These are phyloP conservation scores for Phoenix dactylifera DNA, from an alignment of 176 grass and related monocot genomes.

Conservation along the genomic window DNA sequence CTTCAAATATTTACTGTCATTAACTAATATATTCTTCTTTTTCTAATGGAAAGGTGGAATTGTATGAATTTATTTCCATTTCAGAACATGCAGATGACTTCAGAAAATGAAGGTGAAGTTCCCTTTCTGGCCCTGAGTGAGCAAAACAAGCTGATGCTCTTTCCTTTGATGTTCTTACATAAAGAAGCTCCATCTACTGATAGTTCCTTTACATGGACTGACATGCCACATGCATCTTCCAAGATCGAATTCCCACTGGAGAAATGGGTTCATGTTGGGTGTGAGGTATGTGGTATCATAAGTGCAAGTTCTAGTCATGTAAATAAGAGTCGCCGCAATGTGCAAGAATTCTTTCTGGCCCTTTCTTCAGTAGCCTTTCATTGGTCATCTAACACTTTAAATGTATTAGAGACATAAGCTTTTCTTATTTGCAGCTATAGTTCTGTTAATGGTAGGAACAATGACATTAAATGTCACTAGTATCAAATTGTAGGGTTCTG, in stretches of 20 bases:
- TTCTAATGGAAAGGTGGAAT: not conserved
- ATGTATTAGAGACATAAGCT: no score
- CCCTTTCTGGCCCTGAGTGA: conserved; percentile 79
- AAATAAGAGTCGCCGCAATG: no score
- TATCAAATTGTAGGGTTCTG: no score
- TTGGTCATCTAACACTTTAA: no score
- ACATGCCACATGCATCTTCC: conserved; percentile 34
- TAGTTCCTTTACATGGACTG: conserved; percentile 46
- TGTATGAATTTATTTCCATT: not conserved
- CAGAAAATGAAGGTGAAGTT: conserved; percentile 26
- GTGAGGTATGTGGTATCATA: conserved; percentile 46
- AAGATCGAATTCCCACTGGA: conserved; percentile 50
- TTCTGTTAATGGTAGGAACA: no score
- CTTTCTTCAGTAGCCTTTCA: no score
- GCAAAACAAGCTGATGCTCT: conserved; percentile 67
- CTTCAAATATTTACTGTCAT: no score
- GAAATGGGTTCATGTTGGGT: conserved; percentile 84
- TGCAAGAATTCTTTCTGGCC: no score
- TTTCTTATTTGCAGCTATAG: no score
- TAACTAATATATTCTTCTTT: not conserved
- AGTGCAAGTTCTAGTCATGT: not conserved
- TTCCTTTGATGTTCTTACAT: conserved; percentile 62
- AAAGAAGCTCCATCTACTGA: conserved; percentile 41
- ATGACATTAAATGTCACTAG: no score
- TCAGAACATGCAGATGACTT: conserved; percentile 25